Evolutionary conservation across 163 green algal species (phyloP), one percentile per base, ranked within the genome.

Genomic region (Chlamydomonas reinhardtii): DNA sequence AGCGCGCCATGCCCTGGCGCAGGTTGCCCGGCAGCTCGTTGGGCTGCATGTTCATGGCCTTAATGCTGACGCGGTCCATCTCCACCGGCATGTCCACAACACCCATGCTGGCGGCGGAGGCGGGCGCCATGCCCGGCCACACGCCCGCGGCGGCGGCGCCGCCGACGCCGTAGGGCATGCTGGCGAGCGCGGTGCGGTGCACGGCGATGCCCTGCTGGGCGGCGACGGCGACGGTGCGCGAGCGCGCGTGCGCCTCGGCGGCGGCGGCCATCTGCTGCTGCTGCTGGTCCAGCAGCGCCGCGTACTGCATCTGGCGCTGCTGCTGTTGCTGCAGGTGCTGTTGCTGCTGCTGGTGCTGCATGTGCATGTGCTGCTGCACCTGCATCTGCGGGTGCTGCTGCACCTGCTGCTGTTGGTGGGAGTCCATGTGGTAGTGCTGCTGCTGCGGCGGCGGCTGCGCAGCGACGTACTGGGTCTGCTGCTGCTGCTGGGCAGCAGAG

Each of bases 41-140:
- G 6, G 77, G 77, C 65, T 84, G 77, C 77, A 84, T 69, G 43
- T 56, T 76, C 77, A 84, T 84, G 31, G 77, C 77, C 43, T 84
- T 84, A 31, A 84, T 76, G 2, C 29, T 37, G 22, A 84, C 39
- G 29, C 77, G 77, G 17, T 84, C 77, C 43, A 84, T 11, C 29
- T 84, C 77, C 64, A 84, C 65, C 27, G 35, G 12, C 15, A 66
- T 14, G 25, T 56, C 48, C 48, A 56, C 48, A 9, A 56, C 48
- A 14, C 48, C 48, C 48, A 56, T 56, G 48, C 12, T 56, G 3
- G 56, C 2, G 37, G n/a, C 27, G 24, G 74, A 32, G 54, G 74
- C n/a, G 52, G 54, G 48, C 74, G 56, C 74, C 74, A 70, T 70
- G 62, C n/a, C 32, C 29, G 74, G 31, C 74, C 74, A 82, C n/a